Conservation (phyloP, 768 basidiomycete genomes). For the Leccinum rimulosum region DNA sequence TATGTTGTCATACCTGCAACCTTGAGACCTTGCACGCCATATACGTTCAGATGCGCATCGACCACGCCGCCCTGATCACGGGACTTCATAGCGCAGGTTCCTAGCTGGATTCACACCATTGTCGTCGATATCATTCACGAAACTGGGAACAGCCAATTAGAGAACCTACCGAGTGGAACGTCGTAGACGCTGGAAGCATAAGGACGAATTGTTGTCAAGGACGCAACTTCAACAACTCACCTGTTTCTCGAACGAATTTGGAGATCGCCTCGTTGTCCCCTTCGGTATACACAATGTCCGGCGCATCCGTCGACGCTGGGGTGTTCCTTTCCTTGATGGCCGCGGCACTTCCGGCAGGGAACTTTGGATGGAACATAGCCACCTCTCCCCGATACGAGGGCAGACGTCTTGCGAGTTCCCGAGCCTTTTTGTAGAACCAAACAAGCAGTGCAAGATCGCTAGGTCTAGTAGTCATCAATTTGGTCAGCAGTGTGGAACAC, state of each 20-base stretch:
- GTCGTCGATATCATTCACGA: background rate
- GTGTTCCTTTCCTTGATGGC: constrained; percentile 5
- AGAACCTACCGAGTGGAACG: background rate
- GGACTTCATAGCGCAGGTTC: constrained; percentile 71
- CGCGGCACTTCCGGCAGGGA: constrained; percentile 26
- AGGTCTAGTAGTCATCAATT: background rate
- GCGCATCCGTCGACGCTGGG: constrained; percentile 17
- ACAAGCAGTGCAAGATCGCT: constrained; percentile 43
- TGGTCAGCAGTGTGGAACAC: background rate
- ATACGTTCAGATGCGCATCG: constrained; percentile 58
- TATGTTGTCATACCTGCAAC: constrained; percentile 46
- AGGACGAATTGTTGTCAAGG: background rate
- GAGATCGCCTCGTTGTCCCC: constrained; percentile 36
- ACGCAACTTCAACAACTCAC: constrained; percentile 3
- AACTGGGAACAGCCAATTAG: background rate
- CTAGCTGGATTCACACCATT: constrained; percentile 18
- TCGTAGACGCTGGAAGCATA: background rate
- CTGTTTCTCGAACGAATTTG: constrained; percentile 20
- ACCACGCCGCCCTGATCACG: constrained; percentile 60
- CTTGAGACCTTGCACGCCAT: constrained; percentile 57
- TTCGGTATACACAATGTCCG: constrained; percentile 33
- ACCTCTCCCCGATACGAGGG: constrained; percentile 17
- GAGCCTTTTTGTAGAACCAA: constrained; percentile 51
- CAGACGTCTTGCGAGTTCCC: constrained; percentile 58
- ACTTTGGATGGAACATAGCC: constrained; percentile 17